Percentiles rank a stretch among this genome's conserved stretches.
Evolutionary conservation across 306 rosid genomes (phyloP).

Genomic region (Ceratonia siliqua): DNA sequence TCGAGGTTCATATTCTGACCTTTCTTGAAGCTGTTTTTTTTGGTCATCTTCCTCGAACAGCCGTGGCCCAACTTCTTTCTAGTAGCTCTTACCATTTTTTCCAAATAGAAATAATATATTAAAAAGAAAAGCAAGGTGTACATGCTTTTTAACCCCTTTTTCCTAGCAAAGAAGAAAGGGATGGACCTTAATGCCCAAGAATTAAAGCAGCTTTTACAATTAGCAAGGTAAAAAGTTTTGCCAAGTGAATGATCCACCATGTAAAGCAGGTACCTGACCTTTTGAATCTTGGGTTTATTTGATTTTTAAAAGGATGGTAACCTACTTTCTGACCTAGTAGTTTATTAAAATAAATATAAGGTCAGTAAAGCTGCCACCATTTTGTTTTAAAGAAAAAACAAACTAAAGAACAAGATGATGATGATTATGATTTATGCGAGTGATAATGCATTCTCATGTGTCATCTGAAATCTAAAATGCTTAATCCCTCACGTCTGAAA

Average conservation of each 20-base stretch:
- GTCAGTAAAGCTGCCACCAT: conserved; percentile 51
- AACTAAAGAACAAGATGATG: conserved; percentile 12
- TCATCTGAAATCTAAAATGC: conserved; percentile 18
- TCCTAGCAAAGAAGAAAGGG: conserved; percentile 31
- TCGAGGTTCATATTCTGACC: conserved; percentile 21
- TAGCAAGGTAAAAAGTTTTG: conserved; percentile 38
- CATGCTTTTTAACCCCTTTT: conserved; percentile 42
- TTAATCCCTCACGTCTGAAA: conserved; percentile 18
- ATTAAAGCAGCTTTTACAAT: conserved; percentile 42
- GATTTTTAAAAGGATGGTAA: background rate
- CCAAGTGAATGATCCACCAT: conserved; percentile 34
- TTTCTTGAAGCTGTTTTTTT: conserved; percentile 32
- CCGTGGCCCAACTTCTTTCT: conserved; percentile 48
- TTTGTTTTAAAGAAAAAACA: conserved; percentile 11
- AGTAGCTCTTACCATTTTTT: conserved; percentile 34
- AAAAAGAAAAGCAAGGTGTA: conserved; percentile 31
- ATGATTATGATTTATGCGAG: no score
- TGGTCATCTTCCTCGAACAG: conserved; percentile 54
- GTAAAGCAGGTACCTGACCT: conserved; percentile 38
- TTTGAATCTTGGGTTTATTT: conserved; percentile 45
- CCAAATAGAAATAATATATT: conserved; percentile 23
- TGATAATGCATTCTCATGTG: conserved; percentile 46
- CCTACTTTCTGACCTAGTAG: background rate
- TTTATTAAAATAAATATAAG: conserved; percentile 25
- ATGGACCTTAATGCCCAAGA: conserved; percentile 30